A percentile compares a stretch with the other conserved stretches of the same genome.
Evolutionary conservation across 202 grass and related monocot species (phyloP).

Genomic region (Bolboschoenoplectus hybrid): DNA sequence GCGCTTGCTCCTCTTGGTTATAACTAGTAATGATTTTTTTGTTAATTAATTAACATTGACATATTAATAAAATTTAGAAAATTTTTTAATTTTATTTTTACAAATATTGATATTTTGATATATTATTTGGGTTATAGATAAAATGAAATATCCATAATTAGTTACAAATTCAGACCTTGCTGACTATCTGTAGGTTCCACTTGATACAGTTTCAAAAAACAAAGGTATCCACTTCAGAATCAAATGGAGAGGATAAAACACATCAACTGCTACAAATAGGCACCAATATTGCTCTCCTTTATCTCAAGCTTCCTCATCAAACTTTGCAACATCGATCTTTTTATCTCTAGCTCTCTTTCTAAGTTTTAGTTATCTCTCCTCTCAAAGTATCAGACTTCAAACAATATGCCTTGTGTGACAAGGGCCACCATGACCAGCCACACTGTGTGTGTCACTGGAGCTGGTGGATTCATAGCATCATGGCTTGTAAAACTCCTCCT

Average conservation of each 20-base stretch:
- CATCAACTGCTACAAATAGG: background rate
- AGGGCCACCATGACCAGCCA: background rate
- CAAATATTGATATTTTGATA: too few species aligned
- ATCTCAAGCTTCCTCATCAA: background rate
- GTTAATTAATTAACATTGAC: too few species aligned
- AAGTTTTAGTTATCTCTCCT: background rate
- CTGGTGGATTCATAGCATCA: slow-evolving; percentile 50
- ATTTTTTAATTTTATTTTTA: too few species aligned
- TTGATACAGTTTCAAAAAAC: background rate
- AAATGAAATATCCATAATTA: too few species aligned
- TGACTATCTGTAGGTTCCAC: background rate
- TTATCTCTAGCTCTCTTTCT: background rate
- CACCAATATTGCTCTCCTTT: background rate
- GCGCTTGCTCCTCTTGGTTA: background rate
- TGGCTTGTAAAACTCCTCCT: slow-evolving; percentile 53
- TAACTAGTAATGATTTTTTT: background rate
- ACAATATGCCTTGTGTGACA: slow-evolving; percentile 24
- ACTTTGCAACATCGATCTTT: background rate
- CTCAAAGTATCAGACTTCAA: background rate
- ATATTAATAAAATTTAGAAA: too few species aligned
- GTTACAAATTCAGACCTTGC: too few species aligned
- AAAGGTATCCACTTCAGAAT: background rate
- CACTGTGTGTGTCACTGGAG: slow-evolving; percentile 48
- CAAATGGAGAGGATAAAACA: background rate
- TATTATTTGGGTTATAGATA: too few species aligned